Percentiles rank a stretch among this genome's conserved stretches.
Evolutionary conservation across 2,329 filamentous ascomycete species (phyloP).

Genomic region (Pseudogymnoascus sp.): DNA sequence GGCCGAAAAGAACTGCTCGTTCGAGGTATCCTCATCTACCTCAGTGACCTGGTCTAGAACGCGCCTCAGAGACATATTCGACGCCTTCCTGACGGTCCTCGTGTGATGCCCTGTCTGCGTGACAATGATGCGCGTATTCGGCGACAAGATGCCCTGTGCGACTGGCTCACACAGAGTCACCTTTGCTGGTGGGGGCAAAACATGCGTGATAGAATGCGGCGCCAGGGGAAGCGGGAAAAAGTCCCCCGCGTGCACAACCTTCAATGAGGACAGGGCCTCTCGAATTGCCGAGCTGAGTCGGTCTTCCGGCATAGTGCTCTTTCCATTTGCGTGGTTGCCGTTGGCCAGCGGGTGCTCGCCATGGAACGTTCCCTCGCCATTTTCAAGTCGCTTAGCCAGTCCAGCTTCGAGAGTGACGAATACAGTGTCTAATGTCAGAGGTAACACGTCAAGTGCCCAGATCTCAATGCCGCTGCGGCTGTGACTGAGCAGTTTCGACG

Average conservation of each 20-base stretch:
- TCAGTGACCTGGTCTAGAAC: conserved; percentile 50
- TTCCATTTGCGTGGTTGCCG: conserved; percentile 31
- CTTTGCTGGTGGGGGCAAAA: conserved; percentile 73
- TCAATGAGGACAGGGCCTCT: conserved; percentile 61
- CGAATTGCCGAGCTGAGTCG: conserved; percentile 59
- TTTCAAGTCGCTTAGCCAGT: conserved; percentile 68
- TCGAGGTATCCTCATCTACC: conserved; percentile 72
- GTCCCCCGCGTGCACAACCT: conserved; percentile 77
- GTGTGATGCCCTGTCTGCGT: conserved; percentile 51
- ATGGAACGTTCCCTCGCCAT: conserved; percentile 75
- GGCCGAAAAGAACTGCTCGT: conserved; percentile 87
- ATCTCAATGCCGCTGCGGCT: conserved; percentile 76
- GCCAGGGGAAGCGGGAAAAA: conserved; percentile 67
- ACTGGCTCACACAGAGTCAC: conserved; percentile 93
- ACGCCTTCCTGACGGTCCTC: conserved; percentile 42
- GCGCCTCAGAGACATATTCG: conserved; percentile 39
- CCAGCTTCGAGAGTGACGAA: conserved; percentile 81
- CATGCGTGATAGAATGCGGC: conserved; percentile 79
- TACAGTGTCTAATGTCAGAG: conserved; percentile 72
- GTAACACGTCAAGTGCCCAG: conserved; percentile 68
- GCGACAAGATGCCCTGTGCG: conserved; percentile 70
- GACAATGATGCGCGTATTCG: conserved; percentile 76
- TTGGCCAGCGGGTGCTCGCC: conserved; percentile 46
- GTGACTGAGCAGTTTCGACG: conserved; percentile 64
- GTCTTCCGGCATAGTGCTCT: conserved; percentile 38